Base-by-base conservation (phyloP, 257 asterid species). In the Gentiana straminea region DNA sequence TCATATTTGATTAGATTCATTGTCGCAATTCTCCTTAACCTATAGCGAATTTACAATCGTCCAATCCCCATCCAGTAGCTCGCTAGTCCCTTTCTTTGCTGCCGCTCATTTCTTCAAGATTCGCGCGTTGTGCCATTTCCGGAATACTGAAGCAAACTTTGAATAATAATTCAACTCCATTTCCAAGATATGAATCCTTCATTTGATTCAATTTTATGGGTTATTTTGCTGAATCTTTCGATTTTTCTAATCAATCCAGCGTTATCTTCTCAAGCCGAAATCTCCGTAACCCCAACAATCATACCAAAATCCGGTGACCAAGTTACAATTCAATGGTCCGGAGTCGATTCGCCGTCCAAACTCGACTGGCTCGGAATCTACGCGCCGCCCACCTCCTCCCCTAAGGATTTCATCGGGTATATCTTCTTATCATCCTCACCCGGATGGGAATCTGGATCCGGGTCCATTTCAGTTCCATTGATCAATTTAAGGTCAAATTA, bases 331-430 rank as follows among this genome's bases (percentile, higher is more conserved):
- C 57, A 55, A 59, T 86, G 96, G 96, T 68, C 88, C 52, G 92
- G 89, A n/a, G 51, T 91, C 9, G 78, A 70, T n/a, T 61, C 81
- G 13, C 90, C 96, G 0, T 68, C 82, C 32, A 52, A 72, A n/a
- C 90, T 91, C 60, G 98, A 91, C 49, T 91, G 89, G 90, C 75
- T 91, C 61, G 96, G 95, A 4, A 84, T 91, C 47, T 91, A 84
- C 71, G 77, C 96, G 0, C 96, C 98, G 1, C 60, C 85, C 8
- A 73, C 64, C 36, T 87, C 95, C 35, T 47, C 86, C 49, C 64
- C 78, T 76, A 49, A 11, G 39, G 33, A 87, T 71, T 91, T 79
- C 72, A 83, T 91, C 56, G 95, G 96, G 2, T 91, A 91, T 55
- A 35, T 76, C 36, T 81, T 87, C 79, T 89, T 91, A 33, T 82